These are phyloP conservation scores for Setomelanomma holmii DNA, from an alignment of 2,329 filamentous ascomycete genomes.

Conservation along the genomic window DNA sequence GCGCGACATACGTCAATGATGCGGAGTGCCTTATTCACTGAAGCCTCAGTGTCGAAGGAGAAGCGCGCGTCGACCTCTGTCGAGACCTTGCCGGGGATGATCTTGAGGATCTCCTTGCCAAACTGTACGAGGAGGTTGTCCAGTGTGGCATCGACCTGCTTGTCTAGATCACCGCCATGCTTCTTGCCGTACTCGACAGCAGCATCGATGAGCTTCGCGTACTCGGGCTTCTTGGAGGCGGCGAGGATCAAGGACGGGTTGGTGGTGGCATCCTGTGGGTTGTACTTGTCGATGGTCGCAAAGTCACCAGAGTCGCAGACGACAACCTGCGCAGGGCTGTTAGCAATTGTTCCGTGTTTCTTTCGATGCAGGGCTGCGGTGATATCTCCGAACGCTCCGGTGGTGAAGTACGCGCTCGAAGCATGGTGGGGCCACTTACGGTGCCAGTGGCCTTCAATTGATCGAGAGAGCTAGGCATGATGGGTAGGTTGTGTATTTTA, in stretches of 20 bases:
- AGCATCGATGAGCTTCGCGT: conserved; percentile 86
- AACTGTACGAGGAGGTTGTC: conserved; percentile 97
- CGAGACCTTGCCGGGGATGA: conserved; percentile 97
- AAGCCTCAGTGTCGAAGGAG: conserved; percentile 93
- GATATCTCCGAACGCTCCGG: conserved; percentile 22
- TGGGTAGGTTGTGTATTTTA: conserved; percentile 15
- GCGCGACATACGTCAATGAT: conserved; percentile 81
- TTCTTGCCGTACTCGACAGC: conserved; percentile 87
- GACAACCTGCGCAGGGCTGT: conserved; percentile 70
- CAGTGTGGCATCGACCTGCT: conserved; percentile 87
- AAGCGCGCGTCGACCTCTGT: conserved; percentile 97
- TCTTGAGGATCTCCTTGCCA: conserved; percentile 94
- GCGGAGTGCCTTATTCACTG: conserved; percentile 93
- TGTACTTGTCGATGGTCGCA: conserved; percentile 97
- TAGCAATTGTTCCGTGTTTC: conserved; percentile 13
- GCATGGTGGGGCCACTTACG: conserved; percentile 66
- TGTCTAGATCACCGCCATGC: conserved; percentile 70
- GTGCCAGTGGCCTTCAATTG: conserved; percentile 98
- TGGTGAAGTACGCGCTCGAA: conserved; percentile 24
- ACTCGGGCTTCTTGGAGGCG: conserved; percentile 97
- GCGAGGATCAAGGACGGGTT: conserved; percentile 99
- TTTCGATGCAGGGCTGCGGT: conserved; percentile 10
- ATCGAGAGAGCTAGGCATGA: conserved; percentile 89
- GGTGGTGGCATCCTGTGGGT: conserved; percentile 99
- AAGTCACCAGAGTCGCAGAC: conserved; percentile 93